Percentiles rank a stretch among this genome's conserved stretches.
Conservation (phyloP, 495 filamentous ascomycete species). For the Trichoderma erinaceum region DNA sequence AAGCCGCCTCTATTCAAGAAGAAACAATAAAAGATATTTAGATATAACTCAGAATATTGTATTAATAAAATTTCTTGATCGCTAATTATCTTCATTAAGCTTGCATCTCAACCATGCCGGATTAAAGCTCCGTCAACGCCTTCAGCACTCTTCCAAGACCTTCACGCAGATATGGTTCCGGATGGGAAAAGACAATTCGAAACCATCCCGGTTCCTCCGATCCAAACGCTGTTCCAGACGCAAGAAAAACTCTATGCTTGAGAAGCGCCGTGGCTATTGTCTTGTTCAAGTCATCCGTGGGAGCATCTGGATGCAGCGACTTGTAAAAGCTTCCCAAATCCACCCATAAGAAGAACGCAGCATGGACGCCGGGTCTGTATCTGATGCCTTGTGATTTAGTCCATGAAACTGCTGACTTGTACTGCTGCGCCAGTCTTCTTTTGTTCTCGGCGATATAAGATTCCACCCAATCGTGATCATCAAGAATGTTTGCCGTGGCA, state of each 20-base stretch:
- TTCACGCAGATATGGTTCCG: not conserved
- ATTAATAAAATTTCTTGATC: not conserved
- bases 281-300: constrained; percentile 25
- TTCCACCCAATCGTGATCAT: constrained; percentile 36
- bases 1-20: not conserved
- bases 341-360: constrained; percentile 52
- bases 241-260: constrained; percentile 40
- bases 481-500: constrained; percentile 26
- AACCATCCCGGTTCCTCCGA: constrained; percentile 49
- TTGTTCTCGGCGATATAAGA: constrained; percentile 33
- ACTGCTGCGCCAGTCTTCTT: constrained; percentile 28
- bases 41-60: no score
- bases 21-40: not conserved
- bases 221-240: constrained; percentile 34
- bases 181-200: constrained; percentile 39
- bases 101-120: not conserved
- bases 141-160: not conserved
- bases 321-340: constrained; percentile 30
- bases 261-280: constrained; percentile 22
- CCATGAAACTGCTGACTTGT: constrained; percentile 25
- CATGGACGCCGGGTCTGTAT: constrained; percentile 36
- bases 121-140: not conserved
- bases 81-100: not conserved
- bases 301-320: not conserved
- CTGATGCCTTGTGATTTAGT: constrained; percentile 31